phyloP scores from a whole-genome alignment of 805 yeast species.

The Candida succiphila region DNA sequence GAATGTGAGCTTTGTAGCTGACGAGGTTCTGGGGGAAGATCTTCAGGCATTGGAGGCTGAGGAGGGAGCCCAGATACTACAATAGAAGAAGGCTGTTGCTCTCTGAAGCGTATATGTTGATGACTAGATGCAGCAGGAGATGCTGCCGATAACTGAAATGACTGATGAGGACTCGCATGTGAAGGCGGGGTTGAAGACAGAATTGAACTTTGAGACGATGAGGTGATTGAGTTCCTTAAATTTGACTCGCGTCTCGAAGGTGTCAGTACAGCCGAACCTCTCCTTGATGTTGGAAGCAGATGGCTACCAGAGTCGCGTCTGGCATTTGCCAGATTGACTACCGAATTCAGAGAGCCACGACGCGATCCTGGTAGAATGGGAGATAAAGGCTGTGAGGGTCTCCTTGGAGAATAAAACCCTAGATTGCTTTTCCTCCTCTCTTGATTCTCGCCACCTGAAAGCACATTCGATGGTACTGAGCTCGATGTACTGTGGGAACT shows the following conservation, averaged over 20 bases:
- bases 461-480: no score
- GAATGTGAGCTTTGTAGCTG: no score
- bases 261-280: constrained; percentile 6
- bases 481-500: no score
- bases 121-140: constrained; percentile 19
- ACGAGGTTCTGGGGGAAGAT: constrained; percentile 14
- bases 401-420: constrained; percentile 5
- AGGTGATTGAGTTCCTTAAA: constrained; percentile 7
- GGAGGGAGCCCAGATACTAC: no score
- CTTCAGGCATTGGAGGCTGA: constrained; percentile 44
- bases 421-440: background rate
- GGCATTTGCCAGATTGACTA: background rate
- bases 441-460: no score
- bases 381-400: constrained; percentile 5
- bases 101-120: no score
- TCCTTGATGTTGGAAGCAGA: constrained; percentile 4
- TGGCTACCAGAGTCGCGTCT: constrained; percentile 1
- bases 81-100: no score
- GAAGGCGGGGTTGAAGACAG: background rate
- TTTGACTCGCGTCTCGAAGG: constrained; percentile 10
- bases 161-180: no score
- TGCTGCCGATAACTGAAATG: no score
- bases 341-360: constrained; percentile 2
- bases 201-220: constrained; percentile 1
- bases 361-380: constrained; percentile 1